Evolutionary conservation across 2,329 filamentous ascomycete genomes (phyloP), one percentile per base, ranked within the genome.

Genomic region (Coniochaeta sp.): DNA sequence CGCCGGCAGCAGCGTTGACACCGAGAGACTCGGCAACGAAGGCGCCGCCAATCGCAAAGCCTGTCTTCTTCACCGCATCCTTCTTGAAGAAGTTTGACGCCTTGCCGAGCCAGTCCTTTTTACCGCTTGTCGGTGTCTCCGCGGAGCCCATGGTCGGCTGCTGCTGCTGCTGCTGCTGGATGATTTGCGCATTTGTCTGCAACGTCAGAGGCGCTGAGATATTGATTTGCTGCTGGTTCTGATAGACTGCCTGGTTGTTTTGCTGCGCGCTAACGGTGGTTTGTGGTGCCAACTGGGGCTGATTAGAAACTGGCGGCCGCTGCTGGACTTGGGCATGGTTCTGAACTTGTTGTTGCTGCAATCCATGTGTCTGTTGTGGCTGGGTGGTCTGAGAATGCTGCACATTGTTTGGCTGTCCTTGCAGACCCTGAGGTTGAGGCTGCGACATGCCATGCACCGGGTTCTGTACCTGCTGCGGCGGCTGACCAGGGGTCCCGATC

Each of bases 21-120:
- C 56, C 60, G 40, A 61, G 22, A 12, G 31, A 16, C 4, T 59
- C 56, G 26, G 44, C 56, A 3, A 61, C 26, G 26, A 58, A 26
- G 11, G 57, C 56, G 24, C 60, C 60, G 31, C 31, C 60, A 33
- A 56, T 28, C n/a, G 44, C 57, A 34, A 55, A 56, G 24, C 36
- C 28, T 11, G 52, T 50, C 34, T 54, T 62, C 55, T 58, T 57
- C 50, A 54, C 17, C 8, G n/a, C 34, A 28, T 59, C 58, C 28
- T 36, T 62, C 28, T 59, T 62, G 38, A 40, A 54, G 16, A 59
- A 31, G 9, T 55, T 57, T 16, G 56, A 58, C 12, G 56, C 36
- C 19, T 44, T 40, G 19, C 28, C 43, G 7, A 62, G 50, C 60
- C 60, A 62, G 19, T 52, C 43, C 22, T 26, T 50, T 26, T 57